Evolutionary conservation across 2,329 filamentous ascomycete genomes (phyloP), one percentile per base, ranked within the genome.

Genomic region (Lasiodiplodia hormozganensis): DNA sequence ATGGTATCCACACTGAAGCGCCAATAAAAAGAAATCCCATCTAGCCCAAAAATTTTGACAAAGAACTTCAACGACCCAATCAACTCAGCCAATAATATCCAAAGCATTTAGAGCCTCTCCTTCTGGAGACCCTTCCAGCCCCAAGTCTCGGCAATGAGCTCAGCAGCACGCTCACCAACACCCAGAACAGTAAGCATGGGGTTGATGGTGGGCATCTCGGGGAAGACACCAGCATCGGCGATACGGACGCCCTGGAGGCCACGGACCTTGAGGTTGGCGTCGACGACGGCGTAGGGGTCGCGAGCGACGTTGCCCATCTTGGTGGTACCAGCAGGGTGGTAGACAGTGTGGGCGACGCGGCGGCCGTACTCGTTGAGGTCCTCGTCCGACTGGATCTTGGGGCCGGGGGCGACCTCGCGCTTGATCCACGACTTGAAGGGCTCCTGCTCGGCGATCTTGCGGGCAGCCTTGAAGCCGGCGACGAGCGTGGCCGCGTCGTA

Each of bases 141-240:
- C 69, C 87, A 91, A 72, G 93, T 89, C 77, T 90, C 85, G 36
- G 90, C 90, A 77, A 97, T 90, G 78, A 97, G 80, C 85, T 97
- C 94, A 0, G 94, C 94, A 6, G 89, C 90, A 68, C 92, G 86
- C 87, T 97, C 94, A 8, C 92, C 94, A 74, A 96, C 88, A 65
- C 88, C 90, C 76, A 97, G 80, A 5, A 97, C 93, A 1, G 93
- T 97, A 76, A 97, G 83, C 94, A 97, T 96, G 69, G 92, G 93
- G 83, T 97, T 97, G 78, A 96, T 91, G 66, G 87, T 91, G 56
- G 92, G 86, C 88, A 97, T 96, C 70, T 91, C 91, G 0, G 93
- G 94, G 84, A 97, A 97, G 62, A 97, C 88, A 74, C 93, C 92
- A 0, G 93, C 93, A 79, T 97, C 93, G 1, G 92, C 92, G 73